Evolutionary conservation across 1,284 basidiomycete species (phyloP), one percentile per base, ranked within the genome.

Genomic region (Cryptococcus floricola): DNA sequence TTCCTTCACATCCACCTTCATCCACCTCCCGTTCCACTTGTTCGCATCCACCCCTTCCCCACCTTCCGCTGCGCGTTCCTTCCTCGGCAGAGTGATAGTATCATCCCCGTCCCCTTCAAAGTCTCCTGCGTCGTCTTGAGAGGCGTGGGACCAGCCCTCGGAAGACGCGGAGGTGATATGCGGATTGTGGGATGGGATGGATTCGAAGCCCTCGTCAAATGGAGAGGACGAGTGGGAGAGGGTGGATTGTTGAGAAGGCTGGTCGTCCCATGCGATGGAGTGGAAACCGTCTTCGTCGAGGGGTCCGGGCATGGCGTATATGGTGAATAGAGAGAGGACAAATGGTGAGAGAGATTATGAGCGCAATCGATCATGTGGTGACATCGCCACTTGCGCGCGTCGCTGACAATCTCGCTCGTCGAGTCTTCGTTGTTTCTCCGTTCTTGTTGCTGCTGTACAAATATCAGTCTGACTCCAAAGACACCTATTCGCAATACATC

Each of bases 1-100:
- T 70, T 98, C 94, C 69, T 86, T 85, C 59, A 98, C 91, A 53
- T 84, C 82, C 14, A 92, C 88, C 48, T 87, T 81, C 70, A 95
- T 85, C 79, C 88, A 89, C 49, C 58, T 60, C 6, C 91, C 91
- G 69, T 89, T 87, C 91, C 91, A 94, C 73, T 89, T 59, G 16
- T 51, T 39, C 34, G 54, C 58, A 49, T 63, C 57, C 19, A 61
- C 53, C 39, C 63, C 61, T 10, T 48, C 53, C 18, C 57, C 56
- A 12, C 48, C 57, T 16, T 56, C 55, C 28, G 45, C 38, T 19
- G 54, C 53, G 46, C 58, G 37, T 18, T 51, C 53, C 31, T 38
- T 43, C 3, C 31, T 34, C 31, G 31, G 31, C 10, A 34, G 31
- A 6, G 31, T 34, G 31, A 34, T 34, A 34, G 31, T 34, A 34